phyloP scores from a whole-genome alignment of 176 grass and related monocot genomes.

The Ananas comosus region DNA sequence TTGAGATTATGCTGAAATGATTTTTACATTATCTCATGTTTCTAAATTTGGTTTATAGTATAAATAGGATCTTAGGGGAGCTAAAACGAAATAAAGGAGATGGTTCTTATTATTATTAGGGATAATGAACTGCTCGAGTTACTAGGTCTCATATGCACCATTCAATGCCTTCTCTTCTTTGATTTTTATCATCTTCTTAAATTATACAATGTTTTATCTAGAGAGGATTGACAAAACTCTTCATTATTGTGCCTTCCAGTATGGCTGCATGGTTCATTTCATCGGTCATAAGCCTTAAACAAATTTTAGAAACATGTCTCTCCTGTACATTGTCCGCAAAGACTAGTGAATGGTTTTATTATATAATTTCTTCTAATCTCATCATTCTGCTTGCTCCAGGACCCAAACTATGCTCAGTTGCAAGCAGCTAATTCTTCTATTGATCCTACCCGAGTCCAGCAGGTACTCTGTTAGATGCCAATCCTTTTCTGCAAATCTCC shows the following conservation, averaged over 20 bases:
- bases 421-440: slow-evolving; percentile 46
- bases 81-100: too few relatives aligned
- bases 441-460: slow-evolving; percentile 59
- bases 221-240: too few relatives aligned
- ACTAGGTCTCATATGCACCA: too few relatives aligned
- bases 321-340: not conserved
- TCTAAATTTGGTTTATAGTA: too few relatives aligned
- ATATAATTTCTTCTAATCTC: not conserved
- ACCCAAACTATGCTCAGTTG: slow-evolving; percentile 63
- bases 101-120: too few relatives aligned
- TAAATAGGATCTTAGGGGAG: too few relatives aligned
- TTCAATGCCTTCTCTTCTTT: too few relatives aligned
- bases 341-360: not conserved
- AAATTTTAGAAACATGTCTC: not conserved
- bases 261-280: not conserved
- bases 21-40: too few relatives aligned
- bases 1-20: not conserved
- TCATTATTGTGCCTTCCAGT: not conserved
- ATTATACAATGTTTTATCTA: too few relatives aligned
- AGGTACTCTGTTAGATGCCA: slow-evolving; percentile 41
- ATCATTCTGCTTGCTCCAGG: slow-evolving; percentile 31
- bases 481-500: slow-evolving; percentile 9
- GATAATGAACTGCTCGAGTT: too few relatives aligned
- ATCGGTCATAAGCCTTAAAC: not conserved
- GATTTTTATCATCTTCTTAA: too few relatives aligned